phyloP scores from a whole-genome alignment of 148 eudicot genomes.

The Fallopia convolvulus region DNA sequence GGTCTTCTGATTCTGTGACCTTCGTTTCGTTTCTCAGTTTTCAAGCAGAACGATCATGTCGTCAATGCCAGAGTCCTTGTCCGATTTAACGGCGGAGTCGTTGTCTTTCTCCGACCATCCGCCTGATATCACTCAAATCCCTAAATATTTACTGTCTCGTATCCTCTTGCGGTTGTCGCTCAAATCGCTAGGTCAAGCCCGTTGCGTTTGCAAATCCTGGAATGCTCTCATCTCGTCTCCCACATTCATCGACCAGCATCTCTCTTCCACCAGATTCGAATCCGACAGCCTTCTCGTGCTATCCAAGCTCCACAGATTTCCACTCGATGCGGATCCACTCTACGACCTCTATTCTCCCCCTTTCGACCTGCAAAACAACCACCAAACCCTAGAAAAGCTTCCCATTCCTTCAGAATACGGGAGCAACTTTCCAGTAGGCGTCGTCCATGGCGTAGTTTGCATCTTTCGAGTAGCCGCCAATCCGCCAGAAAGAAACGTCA shows the following conservation, averaged over 20 bases:
- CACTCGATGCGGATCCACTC: not conserved
- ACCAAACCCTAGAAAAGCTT: not conserved
- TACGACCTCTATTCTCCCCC: conserved; percentile 4
- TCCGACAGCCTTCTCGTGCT: not conserved
- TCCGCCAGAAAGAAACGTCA: not conserved
- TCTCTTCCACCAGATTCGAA: not conserved
- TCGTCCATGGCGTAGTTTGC: not conserved
- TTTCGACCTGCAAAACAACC: not conserved
- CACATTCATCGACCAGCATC: not conserved
- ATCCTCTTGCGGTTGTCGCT: not conserved
- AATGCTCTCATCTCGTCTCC: not conserved
- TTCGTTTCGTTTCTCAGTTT: too few relatives aligned
- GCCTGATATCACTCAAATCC: not conserved
- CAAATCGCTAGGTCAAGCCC: not conserved
- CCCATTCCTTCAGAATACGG: not conserved
- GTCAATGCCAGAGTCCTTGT: not conserved
- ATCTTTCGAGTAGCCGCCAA: not conserved
- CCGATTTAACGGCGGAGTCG: not conserved
- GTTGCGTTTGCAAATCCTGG: not conserved
- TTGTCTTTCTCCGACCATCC: not conserved
- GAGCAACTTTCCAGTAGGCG: not conserved
- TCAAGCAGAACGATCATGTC: not conserved
- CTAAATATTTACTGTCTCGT: not conserved
- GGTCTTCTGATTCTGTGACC: too few relatives aligned
- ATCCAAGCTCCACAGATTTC: not conserved